Base-by-base conservation (phyloP, 371 early-diverging fungal genomes). In the Actinomucor elegans region DNA sequence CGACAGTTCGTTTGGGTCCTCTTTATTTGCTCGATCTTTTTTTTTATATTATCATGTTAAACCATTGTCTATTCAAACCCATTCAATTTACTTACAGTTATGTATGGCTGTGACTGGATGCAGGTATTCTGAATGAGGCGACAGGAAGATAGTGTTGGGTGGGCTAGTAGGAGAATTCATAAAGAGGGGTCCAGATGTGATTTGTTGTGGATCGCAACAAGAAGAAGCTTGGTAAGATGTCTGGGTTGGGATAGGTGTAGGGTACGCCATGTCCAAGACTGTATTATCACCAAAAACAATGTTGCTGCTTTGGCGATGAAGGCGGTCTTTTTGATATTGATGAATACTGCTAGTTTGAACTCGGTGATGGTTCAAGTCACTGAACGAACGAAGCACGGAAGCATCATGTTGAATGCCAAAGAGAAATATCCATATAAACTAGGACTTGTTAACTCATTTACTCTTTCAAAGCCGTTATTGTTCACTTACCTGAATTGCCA, bases 1-100 rank as follows among this genome's bases (percentile, higher is more conserved):
- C 2, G 89, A 87, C 7, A 97, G 61, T 65, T 97, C 97, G 55
- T 90, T 90, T 15, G 91, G 88, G 69, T 96, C 97, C 28, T 88
- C 88, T 0, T 87, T 82, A 69, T 86, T 92, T 15, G 94, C 94
- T 24, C 81, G 73, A 58, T 90, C 81, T 81, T 52, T 5, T 40
- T n/a, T n/a, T n/a, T n/a, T 7, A 31, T 31, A 31, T 31, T 31
- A 31, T 31, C 31, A 17, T 44, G 17, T 18, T 24, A n/a, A 20
- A 12, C 28, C 32, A 11, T 14, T 15, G 41, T 28, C 8, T 12
- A n/a, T n/a, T n/a, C n/a, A n/a, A n/a, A n/a, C n/a, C n/a, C n/a
- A n/a, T 24, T 17, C 15, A 18, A 20, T 17, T 14, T 26, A 66
- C 70, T 65, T 65, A 66, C 74, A 75, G 27, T 65, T 48, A 48